Conservation (phyloP, 345 rosid genomes). For the Populus nigra region DNA sequence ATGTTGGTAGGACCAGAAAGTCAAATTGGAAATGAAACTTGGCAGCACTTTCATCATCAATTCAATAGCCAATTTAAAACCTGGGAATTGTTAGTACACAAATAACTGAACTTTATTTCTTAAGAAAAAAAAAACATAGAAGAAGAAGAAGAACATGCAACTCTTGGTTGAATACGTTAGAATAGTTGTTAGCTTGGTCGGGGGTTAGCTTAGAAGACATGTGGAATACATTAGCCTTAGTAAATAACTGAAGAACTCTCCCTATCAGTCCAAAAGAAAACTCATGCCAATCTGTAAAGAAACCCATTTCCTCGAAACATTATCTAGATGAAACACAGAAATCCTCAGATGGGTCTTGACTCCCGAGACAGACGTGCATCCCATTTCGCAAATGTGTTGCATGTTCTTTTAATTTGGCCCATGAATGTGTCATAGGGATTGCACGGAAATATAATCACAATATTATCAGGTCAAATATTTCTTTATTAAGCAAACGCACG, state of each 20-base stretch:
- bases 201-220: constrained; percentile 22
- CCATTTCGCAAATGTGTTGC: constrained; percentile 25
- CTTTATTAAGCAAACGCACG: constrained; percentile 13
- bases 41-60: no score
- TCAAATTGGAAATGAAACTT: background rate
- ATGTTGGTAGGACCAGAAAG: background rate
- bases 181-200: constrained; percentile 28
- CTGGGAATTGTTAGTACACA: background rate
- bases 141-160: background rate
- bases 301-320: background rate
- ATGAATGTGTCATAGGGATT: background rate
- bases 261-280: background rate
- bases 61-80: background rate
- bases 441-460: background rate
- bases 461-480: constrained; percentile 17
- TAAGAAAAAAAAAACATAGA: background rate
- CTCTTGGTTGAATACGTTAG: constrained; percentile 12
- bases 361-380: constrained; percentile 41
- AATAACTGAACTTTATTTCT: background rate
- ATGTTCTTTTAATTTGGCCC: background rate
- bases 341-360: background rate
- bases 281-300: background rate
- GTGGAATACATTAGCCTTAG: background rate
- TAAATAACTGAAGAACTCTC: background rate
- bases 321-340: background rate